Conservation (phyloP, 108 stramenopile genomes). For the Cyclostephanos tholiformis region DNA sequence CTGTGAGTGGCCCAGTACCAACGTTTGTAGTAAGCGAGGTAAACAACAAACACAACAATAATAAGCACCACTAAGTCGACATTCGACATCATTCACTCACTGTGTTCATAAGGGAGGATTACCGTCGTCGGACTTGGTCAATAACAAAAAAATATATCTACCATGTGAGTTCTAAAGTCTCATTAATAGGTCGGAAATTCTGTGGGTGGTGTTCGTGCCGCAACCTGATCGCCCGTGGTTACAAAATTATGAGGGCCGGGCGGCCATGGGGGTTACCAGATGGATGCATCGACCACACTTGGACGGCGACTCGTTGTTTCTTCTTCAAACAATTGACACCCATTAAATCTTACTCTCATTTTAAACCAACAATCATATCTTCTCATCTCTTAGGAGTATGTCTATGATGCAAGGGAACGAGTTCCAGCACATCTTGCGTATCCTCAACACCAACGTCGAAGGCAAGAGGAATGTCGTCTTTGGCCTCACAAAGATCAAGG, state of each 20-base stretch:
- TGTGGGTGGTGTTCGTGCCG: neutral
- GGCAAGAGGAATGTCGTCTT: conserved; percentile 99
- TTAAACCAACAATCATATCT: neutral
- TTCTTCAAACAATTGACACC: neutral
- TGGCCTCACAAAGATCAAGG: conserved; percentile 97
- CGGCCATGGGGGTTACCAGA: neutral
- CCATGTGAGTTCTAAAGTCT: conserved; percentile 30
- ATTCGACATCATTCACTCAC: neutral
- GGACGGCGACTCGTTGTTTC: neutral
- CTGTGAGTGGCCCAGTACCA: conserved; percentile 1
- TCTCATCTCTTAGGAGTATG: conserved; percentile 27
- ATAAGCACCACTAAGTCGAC: too few relatives aligned
- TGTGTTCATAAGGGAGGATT: neutral
- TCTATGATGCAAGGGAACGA: conserved; percentile 95
- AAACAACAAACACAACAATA: neutral
- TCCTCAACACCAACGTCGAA: conserved; percentile 99
- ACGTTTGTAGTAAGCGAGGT: conserved; percentile 1
- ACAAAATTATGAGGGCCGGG: neutral
- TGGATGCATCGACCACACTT: neutral
- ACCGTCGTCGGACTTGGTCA: conserved; percentile 34
- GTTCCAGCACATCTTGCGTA: conserved; percentile 99
- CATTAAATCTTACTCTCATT: neutral
- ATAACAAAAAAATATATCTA: conserved; percentile 35
- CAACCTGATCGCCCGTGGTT: neutral
- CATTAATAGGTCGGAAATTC: neutral